Base-by-base conservation (phyloP, 2,329 filamentous ascomycete species). In the Ophiosphaerella herpotricha region DNA sequence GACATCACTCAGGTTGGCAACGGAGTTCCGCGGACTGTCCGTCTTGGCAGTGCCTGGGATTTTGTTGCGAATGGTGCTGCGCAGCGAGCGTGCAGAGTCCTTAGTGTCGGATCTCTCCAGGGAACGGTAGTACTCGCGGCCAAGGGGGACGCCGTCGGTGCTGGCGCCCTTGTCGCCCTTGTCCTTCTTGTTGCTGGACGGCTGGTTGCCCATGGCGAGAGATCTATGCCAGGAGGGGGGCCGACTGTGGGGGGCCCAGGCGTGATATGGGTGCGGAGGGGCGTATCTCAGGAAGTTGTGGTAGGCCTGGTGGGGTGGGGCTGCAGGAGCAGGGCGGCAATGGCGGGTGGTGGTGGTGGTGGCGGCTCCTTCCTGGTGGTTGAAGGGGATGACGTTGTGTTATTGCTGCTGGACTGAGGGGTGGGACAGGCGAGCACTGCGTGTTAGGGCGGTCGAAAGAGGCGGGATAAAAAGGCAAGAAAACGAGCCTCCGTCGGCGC, bases 61-160 rank as follows among this genome's bases (percentile, higher is more conserved):
- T 77, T 97, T 97, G 55, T 91, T 95, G 53, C 90, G 84, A 61
- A 97, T 83, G 7, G 83, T 83, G 34, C 86, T 88, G 61, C 90
- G 85, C 73, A 97, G 86, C 4, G 92, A 97, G 58, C 91, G 88
- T 29, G 88, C 85, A 6, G 91, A 97, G 60, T 96, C 92, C 72
- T 92, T 93, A 24, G 93, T 97, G 71, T 97, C 93, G 48, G 91
- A 91, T 71, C 89, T 88, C 76, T 87, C 89, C 72, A 97, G 93
- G 24, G 93, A 96, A 24, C 92, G 93, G 74, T 94, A 96, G 57
- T 71, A 68, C 47, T 74, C 71, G 26, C 90, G 89, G 73, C 91
- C 88, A 51, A 97, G 78, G 54, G 83, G 80, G 33, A 89, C 85
- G 57, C 76, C 78, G 50, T 77, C 76, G 51, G 75, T 71, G 43